These are phyloP conservation scores for Simmondsia chinensis DNA, from an alignment of 148 eudicot species.

Conservation along the genomic window DNA sequence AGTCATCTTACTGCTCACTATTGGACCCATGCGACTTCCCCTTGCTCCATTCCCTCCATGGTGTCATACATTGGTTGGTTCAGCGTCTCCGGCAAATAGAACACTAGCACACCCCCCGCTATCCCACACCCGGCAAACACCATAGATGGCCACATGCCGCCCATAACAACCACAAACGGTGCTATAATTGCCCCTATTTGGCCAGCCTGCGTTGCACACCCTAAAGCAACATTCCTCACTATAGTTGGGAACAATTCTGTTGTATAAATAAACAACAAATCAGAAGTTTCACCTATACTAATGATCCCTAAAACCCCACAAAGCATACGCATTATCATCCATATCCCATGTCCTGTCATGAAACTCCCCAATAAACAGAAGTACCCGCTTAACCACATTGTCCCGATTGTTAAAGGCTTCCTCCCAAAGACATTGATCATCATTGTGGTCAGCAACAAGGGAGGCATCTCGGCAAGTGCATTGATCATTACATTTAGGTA, in stretches of 20 bases:
- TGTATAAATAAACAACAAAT: conserved; percentile 66
- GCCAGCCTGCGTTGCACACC: conserved; percentile 71
- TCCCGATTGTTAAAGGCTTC: conserved; percentile 69
- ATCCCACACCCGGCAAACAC: conserved; percentile 68
- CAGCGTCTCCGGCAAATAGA: conserved; percentile 72
- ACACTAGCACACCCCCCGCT: conserved; percentile 49
- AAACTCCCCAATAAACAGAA: conserved; percentile 57
- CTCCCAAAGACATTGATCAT: conserved; percentile 57
- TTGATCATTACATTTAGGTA: conserved; percentile 63
- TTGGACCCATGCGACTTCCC: conserved; percentile 34
- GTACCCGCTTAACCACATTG: conserved; percentile 68
- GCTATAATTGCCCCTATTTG: conserved; percentile 87
- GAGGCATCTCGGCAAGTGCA: conserved; percentile 82
- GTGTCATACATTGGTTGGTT: conserved; percentile 81
- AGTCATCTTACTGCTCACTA: too few species aligned
- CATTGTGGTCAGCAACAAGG: conserved; percentile 51
- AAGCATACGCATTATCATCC: conserved; percentile 54
- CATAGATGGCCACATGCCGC: conserved; percentile 41
- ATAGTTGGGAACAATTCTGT: conserved; percentile 87
- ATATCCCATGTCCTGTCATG: conserved; percentile 24
- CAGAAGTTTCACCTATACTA: conserved; percentile 80
- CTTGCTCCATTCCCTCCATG: conserved; percentile 68
- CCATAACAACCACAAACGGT: conserved; percentile 75
- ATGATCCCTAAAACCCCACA: conserved; percentile 80
- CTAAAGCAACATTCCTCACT: conserved; percentile 81